Percentiles rank a stretch among this genome's conserved stretches.
Evolutionary conservation across 2,329 filamentous ascomycete species (phyloP).

Genomic region (Simplicillium sp.): DNA sequence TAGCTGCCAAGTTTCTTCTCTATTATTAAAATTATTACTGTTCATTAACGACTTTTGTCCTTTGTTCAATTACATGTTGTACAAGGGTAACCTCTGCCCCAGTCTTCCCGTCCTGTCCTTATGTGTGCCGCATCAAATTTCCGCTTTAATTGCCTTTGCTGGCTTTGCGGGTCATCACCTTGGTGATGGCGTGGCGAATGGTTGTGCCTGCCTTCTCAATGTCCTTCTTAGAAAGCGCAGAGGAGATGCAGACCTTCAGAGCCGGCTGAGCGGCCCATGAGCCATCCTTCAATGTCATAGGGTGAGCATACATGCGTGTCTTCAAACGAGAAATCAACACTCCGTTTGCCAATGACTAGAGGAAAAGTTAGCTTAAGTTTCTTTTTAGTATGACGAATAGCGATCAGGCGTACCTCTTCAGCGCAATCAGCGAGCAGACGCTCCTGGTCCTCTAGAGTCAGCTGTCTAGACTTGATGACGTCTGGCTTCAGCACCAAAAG

Average conservation of each 20-base stretch:
- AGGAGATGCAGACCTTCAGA: constrained; percentile 85
- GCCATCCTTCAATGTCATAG: constrained; percentile 58
- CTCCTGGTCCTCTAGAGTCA: constrained; percentile 71
- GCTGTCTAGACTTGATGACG: constrained; percentile 59
- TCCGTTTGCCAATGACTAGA: constrained; percentile 71
- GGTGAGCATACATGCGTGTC: constrained; percentile 55
- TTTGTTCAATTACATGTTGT: no score
- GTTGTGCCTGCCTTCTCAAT: constrained; percentile 85
- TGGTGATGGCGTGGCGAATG: constrained; percentile 88
- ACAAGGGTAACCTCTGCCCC: not conserved
- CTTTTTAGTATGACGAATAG: not conserved
- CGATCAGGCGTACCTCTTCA: constrained; percentile 63
- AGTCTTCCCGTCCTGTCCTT: not conserved
- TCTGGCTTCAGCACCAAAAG: constrained; percentile 77
- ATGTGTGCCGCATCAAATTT: not conserved
- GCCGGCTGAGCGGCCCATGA: constrained; percentile 66
- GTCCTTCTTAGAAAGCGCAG: constrained; percentile 83
- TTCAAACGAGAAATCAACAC: constrained; percentile 86
- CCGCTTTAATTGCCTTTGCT: constrained; percentile 19
- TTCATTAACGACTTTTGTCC: no score
- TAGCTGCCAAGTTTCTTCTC: no score
- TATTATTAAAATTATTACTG: no score
- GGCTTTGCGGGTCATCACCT: constrained; percentile 65
- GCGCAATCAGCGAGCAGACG: constrained; percentile 79
- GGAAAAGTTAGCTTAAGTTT: constrained; percentile 8